These are phyloP conservation scores for Colletotrichum orbiculare DNA, from an alignment of 2,329 filamentous ascomycete species.

Conservation along the genomic window DNA sequence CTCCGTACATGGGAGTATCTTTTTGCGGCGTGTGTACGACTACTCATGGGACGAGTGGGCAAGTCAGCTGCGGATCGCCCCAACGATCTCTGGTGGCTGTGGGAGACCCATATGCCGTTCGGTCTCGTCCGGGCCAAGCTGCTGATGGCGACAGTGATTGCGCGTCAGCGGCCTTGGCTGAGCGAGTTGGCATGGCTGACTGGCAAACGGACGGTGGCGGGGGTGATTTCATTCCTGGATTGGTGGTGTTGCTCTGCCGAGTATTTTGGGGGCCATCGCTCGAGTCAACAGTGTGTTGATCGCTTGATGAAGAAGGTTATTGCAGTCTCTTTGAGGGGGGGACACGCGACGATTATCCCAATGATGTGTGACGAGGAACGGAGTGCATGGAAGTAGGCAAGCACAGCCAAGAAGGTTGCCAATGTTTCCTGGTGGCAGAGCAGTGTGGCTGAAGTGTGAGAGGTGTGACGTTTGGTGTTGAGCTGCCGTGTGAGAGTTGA, in stretches of 20 bases:
- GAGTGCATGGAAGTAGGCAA: no score
- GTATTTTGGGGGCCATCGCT: background rate
- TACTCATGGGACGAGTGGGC: no score
- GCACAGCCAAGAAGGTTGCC: no score
- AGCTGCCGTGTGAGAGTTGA: conserved; percentile 7
- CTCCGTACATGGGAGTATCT: no score
- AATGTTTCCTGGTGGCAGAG: no score
- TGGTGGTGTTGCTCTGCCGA: background rate
- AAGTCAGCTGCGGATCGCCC: conserved; percentile 2
- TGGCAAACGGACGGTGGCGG: background rate
- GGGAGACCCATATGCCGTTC: conserved; percentile 18
- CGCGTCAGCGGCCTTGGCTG: conserved; percentile 37
- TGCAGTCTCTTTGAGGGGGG: no score
- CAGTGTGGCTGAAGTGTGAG: background rate
- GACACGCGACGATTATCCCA: no score
- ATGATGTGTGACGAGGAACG: no score
- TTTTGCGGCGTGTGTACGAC: background rate
- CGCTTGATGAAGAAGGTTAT: no score
- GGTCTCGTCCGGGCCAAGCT: conserved; percentile 35
- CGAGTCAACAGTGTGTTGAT: conserved; percentile 3
- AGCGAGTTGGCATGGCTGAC: conserved; percentile 22
- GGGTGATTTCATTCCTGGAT: conserved; percentile 1
- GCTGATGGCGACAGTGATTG: conserved; percentile 36
- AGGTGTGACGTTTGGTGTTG: background rate
- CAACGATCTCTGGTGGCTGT: conserved; percentile 2